phyloP scores from a whole-genome alignment of 2,329 filamentous ascomycete species.

The Colletotrichum navitas region DNA sequence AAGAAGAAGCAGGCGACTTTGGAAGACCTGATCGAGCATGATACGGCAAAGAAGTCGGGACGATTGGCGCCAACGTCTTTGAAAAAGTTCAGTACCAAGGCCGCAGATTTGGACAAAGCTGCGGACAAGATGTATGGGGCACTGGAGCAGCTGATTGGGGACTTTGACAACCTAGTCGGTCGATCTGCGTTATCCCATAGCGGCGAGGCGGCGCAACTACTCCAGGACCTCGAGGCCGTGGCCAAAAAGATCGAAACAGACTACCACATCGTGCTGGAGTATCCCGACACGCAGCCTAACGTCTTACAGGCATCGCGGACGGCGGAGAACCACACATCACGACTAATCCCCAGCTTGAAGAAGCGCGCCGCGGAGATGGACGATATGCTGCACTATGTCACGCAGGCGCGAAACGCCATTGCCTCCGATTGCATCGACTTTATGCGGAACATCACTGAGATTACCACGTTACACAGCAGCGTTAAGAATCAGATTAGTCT shows the following conservation, averaged over 20 bases:
- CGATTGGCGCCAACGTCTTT: conserved; percentile 71
- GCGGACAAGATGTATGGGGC: conserved; percentile 71
- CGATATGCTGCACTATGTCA: conserved; percentile 69
- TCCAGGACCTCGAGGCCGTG: conserved; percentile 88
- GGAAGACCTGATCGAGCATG: conserved; percentile 81
- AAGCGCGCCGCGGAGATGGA: conserved; percentile 72
- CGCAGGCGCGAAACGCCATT: conserved; percentile 76
- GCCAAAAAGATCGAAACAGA: conserved; percentile 90
- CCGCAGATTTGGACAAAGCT: conserved; percentile 71
- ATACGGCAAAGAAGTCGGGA: conserved; percentile 79
- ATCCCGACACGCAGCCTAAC: conserved; percentile 73
- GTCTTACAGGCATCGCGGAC: conserved; percentile 73
- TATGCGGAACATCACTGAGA: conserved; percentile 85
- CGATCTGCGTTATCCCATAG: conserved; percentile 69
- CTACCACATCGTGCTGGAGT: conserved; percentile 80
- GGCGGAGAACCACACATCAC: conserved; percentile 73
- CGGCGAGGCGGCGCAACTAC: conserved; percentile 75
- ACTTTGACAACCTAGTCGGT: conserved; percentile 70
- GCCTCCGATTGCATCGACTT: conserved; percentile 75
- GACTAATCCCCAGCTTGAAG: conserved; percentile 69
- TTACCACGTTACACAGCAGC: conserved; percentile 80
- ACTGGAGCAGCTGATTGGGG: conserved; percentile 71
- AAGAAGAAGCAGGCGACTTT: conserved; percentile 69
- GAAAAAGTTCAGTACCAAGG: conserved; percentile 70
- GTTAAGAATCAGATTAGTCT: conserved; percentile 79